Percentiles rank a stretch among this genome's conserved stretches.
These are phyloP conservation scores for Metschnikowia peoriensis DNA, from an alignment of 805 yeast species.

Conservation along the genomic window DNA sequence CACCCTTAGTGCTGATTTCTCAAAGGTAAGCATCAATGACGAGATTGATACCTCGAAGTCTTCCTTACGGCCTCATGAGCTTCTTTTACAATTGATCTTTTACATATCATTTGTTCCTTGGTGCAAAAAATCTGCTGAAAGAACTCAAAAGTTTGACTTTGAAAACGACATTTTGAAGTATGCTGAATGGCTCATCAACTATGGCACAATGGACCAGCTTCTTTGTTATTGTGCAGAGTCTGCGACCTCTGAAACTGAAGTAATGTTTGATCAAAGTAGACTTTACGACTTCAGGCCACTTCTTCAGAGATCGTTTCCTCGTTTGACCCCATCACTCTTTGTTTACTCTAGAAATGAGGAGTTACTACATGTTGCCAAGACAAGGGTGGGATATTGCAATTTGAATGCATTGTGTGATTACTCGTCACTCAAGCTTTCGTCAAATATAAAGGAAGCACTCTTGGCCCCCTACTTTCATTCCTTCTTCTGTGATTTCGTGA, in stretches of 20 bases:
- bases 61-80: constrained; percentile 34
- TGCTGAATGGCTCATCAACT: constrained; percentile 53
- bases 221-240: constrained; percentile 62
- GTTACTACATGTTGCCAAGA: constrained; percentile 26
- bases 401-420: constrained; percentile 32
- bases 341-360: constrained; percentile 45
- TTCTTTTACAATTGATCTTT: constrained; percentile 48
- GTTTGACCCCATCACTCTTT: constrained; percentile 50
- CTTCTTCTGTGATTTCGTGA: constrained; percentile 55
- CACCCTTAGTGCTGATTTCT: constrained; percentile 25
- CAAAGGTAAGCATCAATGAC: constrained; percentile 20
- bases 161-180: constrained; percentile 56
- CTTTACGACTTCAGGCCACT: constrained; percentile 66
- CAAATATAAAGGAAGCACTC: constrained; percentile 26
- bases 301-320: constrained; percentile 65
- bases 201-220: constrained; percentile 71
- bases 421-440: constrained; percentile 19
- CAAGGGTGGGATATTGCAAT: constrained; percentile 26
- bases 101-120: constrained; percentile 60
- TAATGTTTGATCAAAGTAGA: constrained; percentile 41
- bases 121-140: constrained; percentile 53
- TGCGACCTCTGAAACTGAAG: constrained; percentile 30
- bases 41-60: constrained; percentile 34
- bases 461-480: constrained; percentile 44
- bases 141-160: constrained; percentile 51